These are phyloP conservation scores for Globisporangium solare DNA, from an alignment of 352 stramenopile genomes.

Conservation along the genomic window DNA sequence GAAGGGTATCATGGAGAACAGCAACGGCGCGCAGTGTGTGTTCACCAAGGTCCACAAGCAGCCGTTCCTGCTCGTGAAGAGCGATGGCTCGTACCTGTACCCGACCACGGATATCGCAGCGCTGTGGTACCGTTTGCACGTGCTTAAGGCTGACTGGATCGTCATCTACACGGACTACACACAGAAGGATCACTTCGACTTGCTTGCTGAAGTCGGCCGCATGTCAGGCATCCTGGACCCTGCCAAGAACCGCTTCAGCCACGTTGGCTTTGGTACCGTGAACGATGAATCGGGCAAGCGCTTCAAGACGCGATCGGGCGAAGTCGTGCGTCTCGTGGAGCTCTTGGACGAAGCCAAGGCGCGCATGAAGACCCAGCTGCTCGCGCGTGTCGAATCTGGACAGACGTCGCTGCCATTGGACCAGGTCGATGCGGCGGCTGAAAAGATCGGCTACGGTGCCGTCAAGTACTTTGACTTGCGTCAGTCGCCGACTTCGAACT, in stretches of 20 bases:
- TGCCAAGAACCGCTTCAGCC: conserved; percentile 76
- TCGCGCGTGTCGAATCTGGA: conserved; percentile 89
- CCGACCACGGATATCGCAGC: conserved; percentile 83
- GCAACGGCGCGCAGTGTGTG: conserved; percentile 87
- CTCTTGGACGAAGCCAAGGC: conserved; percentile 96
- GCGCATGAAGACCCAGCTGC: conserved; percentile 92
- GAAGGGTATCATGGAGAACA: conserved; percentile 87
- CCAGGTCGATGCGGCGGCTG: conserved; percentile 91
- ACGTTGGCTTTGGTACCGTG: conserved; percentile 84
- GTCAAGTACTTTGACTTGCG: conserved; percentile 99
- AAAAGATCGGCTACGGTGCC: conserved; percentile 97
- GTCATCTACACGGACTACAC: conserved; percentile 89
- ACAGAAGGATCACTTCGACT: conserved; percentile 84
- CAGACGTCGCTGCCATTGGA: conserved; percentile 86
- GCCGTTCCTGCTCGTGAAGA: conserved; percentile 85
- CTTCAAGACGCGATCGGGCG: conserved; percentile 98
- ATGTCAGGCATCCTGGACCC: conserved; percentile 79
- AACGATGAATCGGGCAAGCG: conserved; percentile 87
- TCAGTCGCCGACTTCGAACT: conserved; percentile 97
- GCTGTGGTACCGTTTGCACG: conserved; percentile 82
- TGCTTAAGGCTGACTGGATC: conserved; percentile 75
- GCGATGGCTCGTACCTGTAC: conserved; percentile 83
- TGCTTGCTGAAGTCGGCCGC: conserved; percentile 77
- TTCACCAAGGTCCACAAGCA: conserved; percentile 91
- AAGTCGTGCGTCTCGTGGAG: conserved; percentile 98